Evolutionary conservation across 352 stramenopile species (phyloP), one percentile per base, ranked within the genome.

Genomic region (Phytophthora aleatoria): DNA sequence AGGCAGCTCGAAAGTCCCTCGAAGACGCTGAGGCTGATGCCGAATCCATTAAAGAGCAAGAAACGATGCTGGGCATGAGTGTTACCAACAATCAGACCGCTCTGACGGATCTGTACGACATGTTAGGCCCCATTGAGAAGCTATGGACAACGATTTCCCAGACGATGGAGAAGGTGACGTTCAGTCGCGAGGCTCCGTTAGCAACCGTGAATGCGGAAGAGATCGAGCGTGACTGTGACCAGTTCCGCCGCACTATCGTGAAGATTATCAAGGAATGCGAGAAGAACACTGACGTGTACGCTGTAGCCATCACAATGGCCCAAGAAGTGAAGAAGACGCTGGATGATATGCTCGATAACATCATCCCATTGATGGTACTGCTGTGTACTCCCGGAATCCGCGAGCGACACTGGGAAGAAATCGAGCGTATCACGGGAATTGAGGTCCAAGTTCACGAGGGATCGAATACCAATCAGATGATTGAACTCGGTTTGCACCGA

Each of bases 401-500:
- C 11, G 76, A 96, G 3, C 81, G 95, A 8, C 95, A 98, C 68
- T 98, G 95, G 95, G 73, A 97, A 57, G 87, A 97, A 50, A 98
- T 98, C 20, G 85, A 97, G 35, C 73, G 69, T 7, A 86, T 96
- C 43, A 97, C 92, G 0, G 79, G 84, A 7, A 84, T 97, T 44
- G 81, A 95, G 26, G 90, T 98, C 3, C 79, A 91, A 16, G 83
- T 95, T 12, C 87, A 94, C n/a, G 88, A 96, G 43, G 90, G 91
- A 28, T 92, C 92, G 15, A 94, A 98, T 48, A 88, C 98, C 60
- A 91, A 97, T 48, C 76, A 92, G 42, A 89, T 98, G 54, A 88
- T 98, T 12, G 88, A 92, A n/a, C 63, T 97, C 5, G 87, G 87
- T 0, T 74, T 95, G 1, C 80, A 95, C 30, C 85, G 94, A 41